phyloP scores from a whole-genome alignment of 768 basidiomycete species.

The Suillus fuscotomentosus region DNA sequence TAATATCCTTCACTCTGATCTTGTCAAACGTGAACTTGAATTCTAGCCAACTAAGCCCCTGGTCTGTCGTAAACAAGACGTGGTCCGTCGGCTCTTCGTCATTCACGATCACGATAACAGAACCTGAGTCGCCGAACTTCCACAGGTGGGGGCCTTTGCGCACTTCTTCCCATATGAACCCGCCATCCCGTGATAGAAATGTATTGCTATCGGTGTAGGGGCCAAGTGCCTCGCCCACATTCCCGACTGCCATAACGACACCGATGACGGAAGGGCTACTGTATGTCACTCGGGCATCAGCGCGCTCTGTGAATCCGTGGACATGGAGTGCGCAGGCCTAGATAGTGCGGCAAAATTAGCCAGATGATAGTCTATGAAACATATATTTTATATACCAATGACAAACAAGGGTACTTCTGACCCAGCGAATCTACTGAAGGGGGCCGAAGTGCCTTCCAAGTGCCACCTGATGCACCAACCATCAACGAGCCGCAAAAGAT shows the following conservation, averaged over 20 bases:
- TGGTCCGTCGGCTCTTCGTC: conserved; percentile 93
- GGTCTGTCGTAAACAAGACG: conserved; percentile 85
- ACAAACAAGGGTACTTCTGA: conserved; percentile 64
- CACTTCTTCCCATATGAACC: conserved; percentile 98
- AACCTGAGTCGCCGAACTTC: conserved; percentile 98
- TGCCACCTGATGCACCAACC: conserved; percentile 52
- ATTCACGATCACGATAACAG: conserved; percentile 89
- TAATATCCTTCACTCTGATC: conserved; percentile 71
- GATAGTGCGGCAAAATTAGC: conserved; percentile 12
- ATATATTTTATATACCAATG: conserved; percentile 42
- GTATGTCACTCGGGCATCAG: conserved; percentile 87
- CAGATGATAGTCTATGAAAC: too few species aligned
- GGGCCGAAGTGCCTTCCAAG: conserved; percentile 81
- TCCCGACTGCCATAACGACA: conserved; percentile 94
- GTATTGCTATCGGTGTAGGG: conserved; percentile 88
- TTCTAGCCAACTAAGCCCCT: conserved; percentile 85
- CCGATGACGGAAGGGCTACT: conserved; percentile 91
- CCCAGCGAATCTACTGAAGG: conserved; percentile 77
- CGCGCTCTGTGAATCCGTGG: conserved; percentile 94
- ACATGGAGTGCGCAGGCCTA: conserved; percentile 87
- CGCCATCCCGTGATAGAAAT: conserved; percentile 94
- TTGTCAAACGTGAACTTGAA: conserved; percentile 76
- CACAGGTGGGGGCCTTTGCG: conserved; percentile 97
- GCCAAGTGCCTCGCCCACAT: conserved; percentile 82
- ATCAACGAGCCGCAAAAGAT: background rate